Conservation (phyloP, 768 basidiomycete genomes). For the Paxillus ammoniavirescens region DNA sequence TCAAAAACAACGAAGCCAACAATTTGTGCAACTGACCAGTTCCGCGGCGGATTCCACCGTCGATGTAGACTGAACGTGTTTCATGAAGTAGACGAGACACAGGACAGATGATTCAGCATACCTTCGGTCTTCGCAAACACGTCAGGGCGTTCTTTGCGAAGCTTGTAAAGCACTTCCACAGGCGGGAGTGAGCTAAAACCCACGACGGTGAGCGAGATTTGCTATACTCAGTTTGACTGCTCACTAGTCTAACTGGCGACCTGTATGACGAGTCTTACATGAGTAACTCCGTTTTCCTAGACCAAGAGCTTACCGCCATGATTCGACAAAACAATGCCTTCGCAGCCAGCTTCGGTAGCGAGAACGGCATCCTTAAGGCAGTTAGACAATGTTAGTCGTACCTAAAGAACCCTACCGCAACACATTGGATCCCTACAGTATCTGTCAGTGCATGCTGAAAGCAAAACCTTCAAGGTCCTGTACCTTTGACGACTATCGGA, state of each 20-base stretch:
- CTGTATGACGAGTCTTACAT: constrained; percentile 21
- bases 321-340: constrained; percentile 88
- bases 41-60: constrained; percentile 73
- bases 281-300: background rate
- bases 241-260: constrained; percentile 81
- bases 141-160: constrained; percentile 72
- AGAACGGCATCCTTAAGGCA: constrained; percentile 73
- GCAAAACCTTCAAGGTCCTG: background rate
- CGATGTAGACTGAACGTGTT: constrained; percentile 67
- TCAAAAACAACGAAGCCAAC: background rate
- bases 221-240: constrained; percentile 16
- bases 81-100: constrained; percentile 3
- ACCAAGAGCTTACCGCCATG: constrained; percentile 65
- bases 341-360: constrained; percentile 78
- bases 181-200: constrained; percentile 64
- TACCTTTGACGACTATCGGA: constrained; percentile 75
- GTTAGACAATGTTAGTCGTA: constrained; percentile 1
- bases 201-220: constrained; percentile 18
- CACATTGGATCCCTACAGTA: constrained; percentile 62
- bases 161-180: constrained; percentile 71
- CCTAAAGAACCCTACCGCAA: constrained; percentile 43
- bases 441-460: constrained; percentile 7
- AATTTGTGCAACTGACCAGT: constrained; percentile 47
- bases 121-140: constrained; percentile 73
- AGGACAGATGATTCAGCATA: constrained; percentile 14